Base-by-base conservation (phyloP, 1,284 basidiomycete species). In the Ceratobasidium sp. region DNA sequence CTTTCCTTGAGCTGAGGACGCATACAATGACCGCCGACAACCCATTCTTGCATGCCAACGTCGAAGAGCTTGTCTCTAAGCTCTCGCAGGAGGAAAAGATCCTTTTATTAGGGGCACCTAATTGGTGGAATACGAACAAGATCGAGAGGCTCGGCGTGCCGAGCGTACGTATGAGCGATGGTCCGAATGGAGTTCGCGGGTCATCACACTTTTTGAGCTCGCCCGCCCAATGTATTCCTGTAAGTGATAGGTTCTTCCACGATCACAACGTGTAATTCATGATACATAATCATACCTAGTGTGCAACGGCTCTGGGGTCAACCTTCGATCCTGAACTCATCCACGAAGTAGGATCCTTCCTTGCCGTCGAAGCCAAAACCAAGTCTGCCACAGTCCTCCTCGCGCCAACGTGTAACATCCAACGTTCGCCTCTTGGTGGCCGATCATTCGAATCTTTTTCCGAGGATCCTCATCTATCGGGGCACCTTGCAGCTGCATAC, bases 361-460 rank as follows among this genome's bases (percentile, higher is more conserved):
- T 89, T 44, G 87, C 81, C 1, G 77, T 82, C 66, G 87, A 89
- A 75, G 80, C 86, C 21, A 88, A 88, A 75, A 76, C 82, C 71
- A 87, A 86, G 73, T 85, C 85, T 0, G 84, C 85, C 1, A 83
- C 85, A 29, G 77, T 87, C 29, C 76, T 87, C 5, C 80, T 89
- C 44, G 87, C 86, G 9, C 87, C 86, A 2, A 88, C 87, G 0
- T 87, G 85, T 77, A 90, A 89, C 75, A 87, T 88, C 33, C 87
- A 87, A 73, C 82, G 87, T 16, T 71, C 69, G 8, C 77, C 77
- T n/a, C 72, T 75, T 6, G 77, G 77, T 11, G 77, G 75, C 4
- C 79, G 87, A 25, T 82, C 85, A 6, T 89, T 89, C 73, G 88
- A 89, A 75, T 86, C 84, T 3, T 89, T 87, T 77, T 86, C 85